These are phyloP conservation scores for Plantago ovata DNA, from an alignment of 257 asterid genomes.

Conservation along the genomic window DNA sequence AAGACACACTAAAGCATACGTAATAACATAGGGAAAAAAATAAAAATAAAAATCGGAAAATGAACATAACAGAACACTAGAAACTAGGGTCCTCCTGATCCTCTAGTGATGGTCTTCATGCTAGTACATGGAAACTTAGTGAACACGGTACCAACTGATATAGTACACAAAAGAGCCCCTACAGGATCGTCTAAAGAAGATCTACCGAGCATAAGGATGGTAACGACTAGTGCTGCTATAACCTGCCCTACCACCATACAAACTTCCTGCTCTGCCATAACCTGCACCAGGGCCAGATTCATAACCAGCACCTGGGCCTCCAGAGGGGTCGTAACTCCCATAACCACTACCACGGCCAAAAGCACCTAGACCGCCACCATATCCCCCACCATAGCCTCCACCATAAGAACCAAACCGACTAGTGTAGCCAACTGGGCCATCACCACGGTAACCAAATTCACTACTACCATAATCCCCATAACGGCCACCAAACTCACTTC, in stretches of 20 bases:
- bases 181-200: constrained; percentile 51
- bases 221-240: constrained; percentile 90
- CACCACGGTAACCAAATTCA: constrained; percentile 78
- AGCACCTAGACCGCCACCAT: constrained; percentile 68
- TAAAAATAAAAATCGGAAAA: no score
- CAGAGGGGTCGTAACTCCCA: constrained; percentile 66
- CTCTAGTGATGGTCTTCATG: constrained; percentile 42
- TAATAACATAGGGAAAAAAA: no score
- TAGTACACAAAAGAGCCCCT: constrained; percentile 63
- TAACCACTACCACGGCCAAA: constrained; percentile 87
- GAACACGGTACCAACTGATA: no score
- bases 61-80: no score
- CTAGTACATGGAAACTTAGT: constrained; percentile 57
- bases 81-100: constrained; percentile 1
- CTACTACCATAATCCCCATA: constrained; percentile 76
- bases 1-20: no score
- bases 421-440: constrained; percentile 68
- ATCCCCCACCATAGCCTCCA: constrained; percentile 68
- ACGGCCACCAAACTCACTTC: constrained; percentile 74
- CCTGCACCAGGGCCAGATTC: constrained; percentile 74
- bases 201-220: constrained; percentile 94
- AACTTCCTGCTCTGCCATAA: constrained; percentile 68
- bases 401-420: constrained; percentile 79
- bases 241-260: constrained; percentile 93
- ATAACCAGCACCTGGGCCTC: constrained; percentile 71